phyloP scores from a whole-genome alignment of 495 filamentous ascomycete genomes.

The Podospora conica region DNA sequence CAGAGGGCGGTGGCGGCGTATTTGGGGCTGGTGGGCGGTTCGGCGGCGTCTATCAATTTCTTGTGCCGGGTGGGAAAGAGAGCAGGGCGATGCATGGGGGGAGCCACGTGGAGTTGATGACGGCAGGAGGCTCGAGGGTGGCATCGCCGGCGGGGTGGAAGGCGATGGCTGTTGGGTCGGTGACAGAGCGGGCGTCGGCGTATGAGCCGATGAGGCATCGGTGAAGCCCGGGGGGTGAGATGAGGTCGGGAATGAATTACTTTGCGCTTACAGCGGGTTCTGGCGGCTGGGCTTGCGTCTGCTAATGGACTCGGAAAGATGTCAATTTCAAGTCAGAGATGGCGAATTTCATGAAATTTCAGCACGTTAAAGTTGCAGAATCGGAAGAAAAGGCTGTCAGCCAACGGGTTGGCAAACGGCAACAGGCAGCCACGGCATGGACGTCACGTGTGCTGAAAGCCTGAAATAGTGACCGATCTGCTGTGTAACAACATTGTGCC shows the following conservation, averaged over 20 bases:
- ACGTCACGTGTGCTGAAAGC: no score
- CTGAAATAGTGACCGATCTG: no score
- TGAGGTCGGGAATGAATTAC: neutral
- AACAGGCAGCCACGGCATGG: no score
- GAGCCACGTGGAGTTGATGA: neutral
- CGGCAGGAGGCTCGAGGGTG: neutral
- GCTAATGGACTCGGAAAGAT: no score
- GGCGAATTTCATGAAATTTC: no score
- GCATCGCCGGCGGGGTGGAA: conserved; percentile 2
- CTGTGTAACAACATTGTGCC: no score
- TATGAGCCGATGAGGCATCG: conserved; percentile 11
- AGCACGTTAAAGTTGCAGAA: no score
- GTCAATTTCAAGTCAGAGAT: no score
- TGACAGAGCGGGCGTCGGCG: conserved; percentile 4
- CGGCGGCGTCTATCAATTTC: conserved; percentile 2
- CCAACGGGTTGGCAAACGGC: no score
- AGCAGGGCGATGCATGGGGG: neutral
- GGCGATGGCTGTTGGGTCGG: neutral
- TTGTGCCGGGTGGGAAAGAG: neutral
- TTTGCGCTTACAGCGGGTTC: no score
- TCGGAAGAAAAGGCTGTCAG: no score
- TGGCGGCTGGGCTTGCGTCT: no score
- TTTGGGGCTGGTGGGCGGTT: neutral
- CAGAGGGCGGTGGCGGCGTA: neutral
- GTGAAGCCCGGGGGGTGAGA: neutral